Evolutionary conservation across 148 eudicot species (phyloP), one percentile per base, ranked within the genome.

Genomic region (Rhododendron simsii): DNA sequence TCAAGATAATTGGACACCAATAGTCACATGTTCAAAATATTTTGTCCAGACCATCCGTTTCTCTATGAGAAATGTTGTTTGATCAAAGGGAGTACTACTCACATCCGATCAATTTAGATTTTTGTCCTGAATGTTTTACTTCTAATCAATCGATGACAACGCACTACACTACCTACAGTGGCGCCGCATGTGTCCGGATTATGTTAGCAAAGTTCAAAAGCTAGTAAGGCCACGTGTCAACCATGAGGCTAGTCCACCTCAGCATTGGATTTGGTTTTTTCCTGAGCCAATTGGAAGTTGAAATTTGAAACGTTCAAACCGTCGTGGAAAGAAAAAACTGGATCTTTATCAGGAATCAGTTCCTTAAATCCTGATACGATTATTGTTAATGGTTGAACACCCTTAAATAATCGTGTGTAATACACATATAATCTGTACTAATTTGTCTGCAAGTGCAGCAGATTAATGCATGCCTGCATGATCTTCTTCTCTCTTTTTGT

Each of bases 281-380:
- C 5, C 76, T 71, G 37, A 16, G 14, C 39, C 76, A 71, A 14
- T 30, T 30, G 20, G 76, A 30, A 30, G 39, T 28, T 69, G 75
- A 69, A 9, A 69, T 35, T 30, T 71, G 76, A 71, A 71, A 71
- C 16, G 75, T 69, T 69, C 35, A 71, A 37, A 76, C 80, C 45
- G 8, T 37, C 79, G 20, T n/a, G 26, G 45, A 41, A 41, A 51
- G 71, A 21, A 41, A 77, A 21, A 81, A n/a, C 37, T 84, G 69
- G 73, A 84, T 81, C 30, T 37, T 51, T 33, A 77, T 23, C 33
- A 39, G 50, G 30, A 51, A 80, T 84, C 53, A 21, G 86, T 84
- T 75, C 39, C 80, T 21, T 11, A 83, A 39, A 74, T 33, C 21
- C 3, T 37, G 78, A 35, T 18, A 61, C 8, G 67, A 53, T 14